phyloP scores from a whole-genome alignment of 1,139 yeast genomes.

The Tardiomyces blankii region DNA sequence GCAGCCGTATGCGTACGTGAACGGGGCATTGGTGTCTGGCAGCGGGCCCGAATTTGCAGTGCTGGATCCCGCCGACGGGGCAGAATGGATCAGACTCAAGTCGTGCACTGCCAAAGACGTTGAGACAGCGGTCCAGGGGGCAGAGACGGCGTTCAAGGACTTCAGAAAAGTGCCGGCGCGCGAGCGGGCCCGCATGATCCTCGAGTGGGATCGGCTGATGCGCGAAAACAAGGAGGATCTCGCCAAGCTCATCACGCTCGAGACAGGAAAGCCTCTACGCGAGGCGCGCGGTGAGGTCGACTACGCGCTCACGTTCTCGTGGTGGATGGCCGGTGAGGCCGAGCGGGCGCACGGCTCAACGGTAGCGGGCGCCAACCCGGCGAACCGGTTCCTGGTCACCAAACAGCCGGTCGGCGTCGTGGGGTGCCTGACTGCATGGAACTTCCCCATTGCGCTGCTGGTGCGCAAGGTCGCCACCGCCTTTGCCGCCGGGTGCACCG shows the following conservation, averaged over 20 bases:
- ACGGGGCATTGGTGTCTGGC: slow-evolving; percentile 50
- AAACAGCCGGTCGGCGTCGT: slow-evolving; percentile 70
- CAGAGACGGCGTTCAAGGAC: slow-evolving; percentile 39
- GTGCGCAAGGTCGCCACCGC: slow-evolving; percentile 85
- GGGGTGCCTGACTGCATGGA: slow-evolving; percentile 82
- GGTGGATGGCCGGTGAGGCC: slow-evolving; percentile 76
- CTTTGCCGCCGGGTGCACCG: slow-evolving; percentile 69
- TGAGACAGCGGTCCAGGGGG: slow-evolving; percentile 47
- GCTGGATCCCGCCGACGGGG: slow-evolving; percentile 35
- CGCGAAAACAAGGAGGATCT: slow-evolving; percentile 48
- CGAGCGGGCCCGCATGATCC: slow-evolving; percentile 45
- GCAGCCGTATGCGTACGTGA: slow-evolving; percentile 74
- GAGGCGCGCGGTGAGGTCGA: slow-evolving; percentile 48
- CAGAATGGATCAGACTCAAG: slow-evolving; percentile 31
- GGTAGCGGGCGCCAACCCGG: slow-evolving; percentile 51
- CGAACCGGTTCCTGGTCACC: slow-evolving; percentile 44
- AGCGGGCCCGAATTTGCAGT: slow-evolving; percentile 10
- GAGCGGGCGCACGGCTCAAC: slow-evolving; percentile 62
- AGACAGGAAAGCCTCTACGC: slow-evolving; percentile 64
- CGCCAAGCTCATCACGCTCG: slow-evolving; percentile 69
- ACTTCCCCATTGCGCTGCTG: slow-evolving; percentile 77
- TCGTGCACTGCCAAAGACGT: slow-evolving; percentile 37
- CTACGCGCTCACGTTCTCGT: slow-evolving; percentile 42
- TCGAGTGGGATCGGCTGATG: slow-evolving; percentile 55
- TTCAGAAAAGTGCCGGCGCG: slow-evolving; percentile 40